Evolutionary conservation across 805 yeast genomes (phyloP).

Genomic region (Brettanomyces naardenensis): DNA sequence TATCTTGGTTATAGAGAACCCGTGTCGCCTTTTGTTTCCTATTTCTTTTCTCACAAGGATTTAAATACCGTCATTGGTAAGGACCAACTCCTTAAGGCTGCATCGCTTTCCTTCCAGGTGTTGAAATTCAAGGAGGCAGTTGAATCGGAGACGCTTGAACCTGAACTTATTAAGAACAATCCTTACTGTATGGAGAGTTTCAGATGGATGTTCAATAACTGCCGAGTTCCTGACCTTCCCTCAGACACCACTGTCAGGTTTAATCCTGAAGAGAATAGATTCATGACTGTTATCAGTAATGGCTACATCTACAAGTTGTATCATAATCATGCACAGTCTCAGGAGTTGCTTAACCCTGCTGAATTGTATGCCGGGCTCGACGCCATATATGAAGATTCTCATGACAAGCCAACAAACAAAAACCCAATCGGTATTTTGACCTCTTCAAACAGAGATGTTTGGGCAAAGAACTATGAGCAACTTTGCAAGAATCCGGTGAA

Average conservation of each 20-base stretch:
- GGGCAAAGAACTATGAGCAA: slow-evolving; percentile 53
- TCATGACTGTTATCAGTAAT: slow-evolving; percentile 63
- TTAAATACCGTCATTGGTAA: slow-evolving; percentile 46
- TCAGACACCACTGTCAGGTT: slow-evolving; percentile 52
- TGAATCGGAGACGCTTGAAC: slow-evolving; percentile 66
- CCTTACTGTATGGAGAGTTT: slow-evolving; percentile 97
- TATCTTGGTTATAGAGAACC: slow-evolving; percentile 89
- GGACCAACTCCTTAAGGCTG: slow-evolving; percentile 65
- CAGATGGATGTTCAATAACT: slow-evolving; percentile 83
- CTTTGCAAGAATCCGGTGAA: slow-evolving; percentile 57
- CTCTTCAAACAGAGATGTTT: slow-evolving; percentile 77
- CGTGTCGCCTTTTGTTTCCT: slow-evolving; percentile 88
- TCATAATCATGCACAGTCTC: slow-evolving; percentile 41
- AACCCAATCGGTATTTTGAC: slow-evolving; percentile 73
- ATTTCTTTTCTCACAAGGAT: slow-evolving; percentile 80
- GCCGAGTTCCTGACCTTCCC: slow-evolving; percentile 66
- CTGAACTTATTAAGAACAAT: slow-evolving; percentile 63
- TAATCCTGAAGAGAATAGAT: slow-evolving; percentile 45
- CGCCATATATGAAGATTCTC: slow-evolving; percentile 36
- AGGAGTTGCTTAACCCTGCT: slow-evolving; percentile 35
- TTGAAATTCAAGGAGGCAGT: slow-evolving; percentile 58
- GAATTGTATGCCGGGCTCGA: slow-evolving; percentile 53
- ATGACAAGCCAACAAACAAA: slow-evolving; percentile 29
- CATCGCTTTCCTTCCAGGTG: slow-evolving; percentile 62
- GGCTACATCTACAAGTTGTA: slow-evolving; percentile 74